Conservation (phyloP, 495 filamentous ascomycete genomes). For the Hyaloscypha finlandica region DNA sequence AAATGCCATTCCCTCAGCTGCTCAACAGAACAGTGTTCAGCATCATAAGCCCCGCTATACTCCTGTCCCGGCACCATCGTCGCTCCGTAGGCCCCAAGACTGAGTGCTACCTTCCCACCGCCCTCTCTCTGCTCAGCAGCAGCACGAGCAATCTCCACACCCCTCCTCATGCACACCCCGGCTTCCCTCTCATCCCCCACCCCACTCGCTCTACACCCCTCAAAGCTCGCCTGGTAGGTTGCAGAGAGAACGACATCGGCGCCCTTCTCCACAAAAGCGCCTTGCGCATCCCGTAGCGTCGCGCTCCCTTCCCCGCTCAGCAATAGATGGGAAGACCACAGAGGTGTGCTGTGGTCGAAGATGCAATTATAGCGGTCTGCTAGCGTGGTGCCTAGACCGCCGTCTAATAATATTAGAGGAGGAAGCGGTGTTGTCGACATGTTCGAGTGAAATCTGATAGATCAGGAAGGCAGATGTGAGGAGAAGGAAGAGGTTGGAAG, state of each 20-base stretch:
- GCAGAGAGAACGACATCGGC: slow-evolving; percentile 63
- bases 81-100: slow-evolving; percentile 66
- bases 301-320: slow-evolving; percentile 41
- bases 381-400: slow-evolving; percentile 67
- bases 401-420: slow-evolving; percentile 57
- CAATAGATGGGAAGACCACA: slow-evolving; percentile 68
- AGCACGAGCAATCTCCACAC: slow-evolving; percentile 9
- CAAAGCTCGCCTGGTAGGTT: slow-evolving; percentile 62
- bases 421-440: background rate
- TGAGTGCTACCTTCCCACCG: slow-evolving; percentile 44
- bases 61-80: slow-evolving; percentile 63
- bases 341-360: slow-evolving; percentile 53
- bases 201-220: slow-evolving; percentile 46
- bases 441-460: background rate
- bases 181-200: slow-evolving; percentile 26
- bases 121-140: slow-evolving; percentile 10
- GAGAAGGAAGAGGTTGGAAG: background rate
- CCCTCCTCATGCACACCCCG: slow-evolving; percentile 7
- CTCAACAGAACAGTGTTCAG: slow-evolving; percentile 42
- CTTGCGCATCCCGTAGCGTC: slow-evolving; percentile 54
- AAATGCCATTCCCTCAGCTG: slow-evolving; percentile 56
- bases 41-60: slow-evolving; percentile 62
- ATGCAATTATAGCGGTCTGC: slow-evolving; percentile 51
- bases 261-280: slow-evolving; percentile 52
- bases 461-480: background rate